phyloP scores from a whole-genome alignment of 164 flowering plant genomes.

The Aristolochia californica region DNA sequence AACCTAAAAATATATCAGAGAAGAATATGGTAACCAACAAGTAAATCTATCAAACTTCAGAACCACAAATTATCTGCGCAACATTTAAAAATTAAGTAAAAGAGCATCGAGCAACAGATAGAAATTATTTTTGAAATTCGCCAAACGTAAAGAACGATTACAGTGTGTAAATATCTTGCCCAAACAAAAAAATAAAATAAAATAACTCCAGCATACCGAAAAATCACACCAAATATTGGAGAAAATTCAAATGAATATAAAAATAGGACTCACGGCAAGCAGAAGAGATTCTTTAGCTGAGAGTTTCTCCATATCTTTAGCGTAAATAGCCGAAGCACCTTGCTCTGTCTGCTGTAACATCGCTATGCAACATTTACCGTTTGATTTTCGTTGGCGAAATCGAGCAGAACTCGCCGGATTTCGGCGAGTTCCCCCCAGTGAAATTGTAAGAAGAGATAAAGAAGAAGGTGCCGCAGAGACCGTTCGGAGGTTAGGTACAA shows the following conservation, averaged over 20 bases:
- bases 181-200: not conserved
- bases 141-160: not conserved
- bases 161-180: not conserved
- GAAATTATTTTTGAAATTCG: no score
- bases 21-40: no score
- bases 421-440: slow-evolving; percentile 9
- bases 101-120: no score
- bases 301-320: slow-evolving; percentile 87
- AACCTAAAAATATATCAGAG: no score
- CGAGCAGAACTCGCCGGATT: not conserved
- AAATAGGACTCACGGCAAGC: slow-evolving; percentile 47
- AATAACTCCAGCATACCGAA: no score
- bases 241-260: no score
- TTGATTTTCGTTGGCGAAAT: slow-evolving; percentile 7
- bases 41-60: no score
- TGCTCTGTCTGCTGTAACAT: slow-evolving; percentile 54
- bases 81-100: no score
- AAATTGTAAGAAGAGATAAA: not conserved
- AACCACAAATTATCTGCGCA: no score
- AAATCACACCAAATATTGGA: no score
- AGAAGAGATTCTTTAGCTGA: slow-evolving; percentile 89
- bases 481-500: slow-evolving; percentile 12
- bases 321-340: slow-evolving; percentile 71
- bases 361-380: slow-evolving; percentile 24
- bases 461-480: slow-evolving; percentile 8